Evolutionary conservation across 2,329 filamentous ascomycete genomes (phyloP), one percentile per base, ranked within the genome.

Genomic region (Pyrenophora teres): DNA sequence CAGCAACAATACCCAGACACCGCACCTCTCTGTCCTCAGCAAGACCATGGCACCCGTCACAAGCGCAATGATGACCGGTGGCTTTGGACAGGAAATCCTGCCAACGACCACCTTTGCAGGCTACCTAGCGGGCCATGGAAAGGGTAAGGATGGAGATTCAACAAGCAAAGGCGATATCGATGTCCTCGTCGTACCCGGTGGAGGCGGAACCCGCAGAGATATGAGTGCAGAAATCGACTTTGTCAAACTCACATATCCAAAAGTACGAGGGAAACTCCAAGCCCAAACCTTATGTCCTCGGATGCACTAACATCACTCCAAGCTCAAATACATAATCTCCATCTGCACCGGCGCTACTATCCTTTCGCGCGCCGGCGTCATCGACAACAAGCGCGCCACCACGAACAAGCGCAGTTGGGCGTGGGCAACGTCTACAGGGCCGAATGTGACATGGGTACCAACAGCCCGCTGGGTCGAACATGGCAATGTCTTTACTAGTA

Each of bases 181-280:
- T 40, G 82, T 88, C 4, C 77, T 90, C 12, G 69, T 90, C 21
- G 75, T 90, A 9, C 87, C 87, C 0, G 87, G 87, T 2, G 86
- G 87, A 0, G 54, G 71, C 0, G 86, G 86, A 1, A 77, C 69
- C 25, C 50, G 75, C 23, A 59, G 59, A 12, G 59, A 70, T 2
- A 51, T 67, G 52, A 59, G 57, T 0, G 64, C 71, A 4, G 74
- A 79, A 2, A 72, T 82, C 8, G 73, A 76, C 0, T 87, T 81
- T 45, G 73, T 86, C 35, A 67, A 70, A 18, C 66, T 70, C 0
- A 68, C 73, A 6, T 83, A 77, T 57, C 81, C 83, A 25, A 25
- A 25, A 1, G 23, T 25, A 25, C 4, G 23, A 25, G 6, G 23
- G 8, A 25, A 25, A 7, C 23, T 9, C 23, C 6, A 7, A 9